These are phyloP conservation scores for Pontederia paniculata DNA, from an alignment of 176 grass and related monocot genomes.

Conservation along the genomic window DNA sequence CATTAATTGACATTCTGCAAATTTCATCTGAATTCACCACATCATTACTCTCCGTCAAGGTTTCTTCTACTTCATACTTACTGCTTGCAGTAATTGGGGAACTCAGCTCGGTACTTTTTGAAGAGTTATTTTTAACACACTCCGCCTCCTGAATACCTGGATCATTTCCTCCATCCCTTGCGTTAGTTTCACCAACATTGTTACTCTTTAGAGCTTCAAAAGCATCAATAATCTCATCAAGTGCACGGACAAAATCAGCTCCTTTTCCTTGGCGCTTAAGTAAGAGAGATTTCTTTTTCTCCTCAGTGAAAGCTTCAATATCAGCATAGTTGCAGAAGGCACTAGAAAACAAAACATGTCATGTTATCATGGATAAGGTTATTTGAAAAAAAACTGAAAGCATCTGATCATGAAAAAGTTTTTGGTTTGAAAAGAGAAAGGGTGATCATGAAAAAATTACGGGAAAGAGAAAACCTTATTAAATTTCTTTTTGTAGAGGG, in stretches of 20 bases:
- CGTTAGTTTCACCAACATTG: slow-evolving; percentile 21
- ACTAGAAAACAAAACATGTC: slow-evolving; percentile 35
- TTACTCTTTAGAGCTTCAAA: slow-evolving; percentile 75
- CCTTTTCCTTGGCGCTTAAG: slow-evolving; percentile 78
- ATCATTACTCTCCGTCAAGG: slow-evolving; percentile 26
- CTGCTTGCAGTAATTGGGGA: slow-evolving; percentile 24
- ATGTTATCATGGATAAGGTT: neutral
- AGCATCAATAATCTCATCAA: slow-evolving; percentile 82
- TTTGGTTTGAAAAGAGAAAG: too few species aligned
- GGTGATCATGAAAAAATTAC: slow-evolving; percentile 7
- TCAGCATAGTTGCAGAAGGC: slow-evolving; percentile 93
- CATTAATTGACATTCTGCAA: slow-evolving; percentile 17
- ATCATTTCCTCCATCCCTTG: slow-evolving; percentile 22
- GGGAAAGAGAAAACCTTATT: neutral
- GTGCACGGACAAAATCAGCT: slow-evolving; percentile 84
- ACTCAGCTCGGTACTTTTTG: slow-evolving; percentile 22
- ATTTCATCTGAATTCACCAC: slow-evolving; percentile 20
- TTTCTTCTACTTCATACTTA: slow-evolving; percentile 20
- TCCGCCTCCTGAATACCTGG: slow-evolving; percentile 22
- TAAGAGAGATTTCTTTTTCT: slow-evolving; percentile 88
- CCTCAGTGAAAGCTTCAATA: slow-evolving; percentile 90
- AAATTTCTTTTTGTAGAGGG: too few species aligned
- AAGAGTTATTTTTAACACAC: slow-evolving; percentile 25
- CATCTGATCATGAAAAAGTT: neutral
- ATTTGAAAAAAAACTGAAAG: neutral